These are phyloP conservation scores for Apiospora kogelbergensis DNA, from an alignment of 2,329 filamentous ascomycete genomes.

Conservation along the genomic window DNA sequence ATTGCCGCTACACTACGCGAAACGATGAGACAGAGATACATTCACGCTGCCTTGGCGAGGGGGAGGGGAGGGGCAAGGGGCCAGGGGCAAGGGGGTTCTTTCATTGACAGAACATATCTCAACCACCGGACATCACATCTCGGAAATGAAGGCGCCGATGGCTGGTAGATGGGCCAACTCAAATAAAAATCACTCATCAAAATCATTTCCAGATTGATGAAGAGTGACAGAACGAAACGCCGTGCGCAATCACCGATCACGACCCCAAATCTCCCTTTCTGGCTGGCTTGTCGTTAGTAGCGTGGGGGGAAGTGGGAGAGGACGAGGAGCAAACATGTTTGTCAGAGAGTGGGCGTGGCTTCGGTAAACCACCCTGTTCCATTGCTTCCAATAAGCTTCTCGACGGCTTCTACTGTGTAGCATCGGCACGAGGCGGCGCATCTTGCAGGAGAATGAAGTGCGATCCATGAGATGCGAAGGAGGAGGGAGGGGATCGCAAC, in stretches of 20 bases:
- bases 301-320: not conserved
- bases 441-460: not conserved
- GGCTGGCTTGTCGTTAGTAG: not conserved
- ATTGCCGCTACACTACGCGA: not conserved
- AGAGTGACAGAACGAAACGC: not conserved
- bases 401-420: not conserved
- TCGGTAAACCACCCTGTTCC: not conserved
- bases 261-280: not conserved
- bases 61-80: too few species aligned
- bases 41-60: not conserved
- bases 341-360: not conserved
- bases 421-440: not conserved
- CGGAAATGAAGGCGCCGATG: not conserved
- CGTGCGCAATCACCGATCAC: not conserved
- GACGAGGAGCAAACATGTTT: not conserved
- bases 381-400: not conserved
- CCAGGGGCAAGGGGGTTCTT: too few species aligned
- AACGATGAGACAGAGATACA: not conserved
- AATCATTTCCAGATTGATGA: conserved; percentile 3
- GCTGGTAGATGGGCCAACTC: not conserved
- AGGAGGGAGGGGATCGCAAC: not conserved
- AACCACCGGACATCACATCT: not conserved
- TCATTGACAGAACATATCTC: not conserved
- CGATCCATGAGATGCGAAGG: not conserved
- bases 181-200: not conserved